Conservation (phyloP, 176 grass and related monocot species). For the Ensete ventricosum region DNA sequence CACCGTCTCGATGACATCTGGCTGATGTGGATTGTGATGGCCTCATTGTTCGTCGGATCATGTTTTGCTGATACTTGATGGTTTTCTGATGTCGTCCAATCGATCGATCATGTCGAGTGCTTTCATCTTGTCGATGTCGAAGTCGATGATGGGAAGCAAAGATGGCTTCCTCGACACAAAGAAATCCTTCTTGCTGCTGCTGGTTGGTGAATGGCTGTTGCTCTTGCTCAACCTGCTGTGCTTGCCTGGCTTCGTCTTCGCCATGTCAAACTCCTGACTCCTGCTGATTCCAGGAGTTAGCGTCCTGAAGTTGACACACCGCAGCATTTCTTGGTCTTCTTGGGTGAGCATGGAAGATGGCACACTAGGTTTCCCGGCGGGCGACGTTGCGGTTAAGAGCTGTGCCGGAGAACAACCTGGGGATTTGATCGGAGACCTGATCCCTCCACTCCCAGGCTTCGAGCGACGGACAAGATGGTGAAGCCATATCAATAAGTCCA, state of each 20-base stretch:
- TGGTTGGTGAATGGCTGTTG: constrained; percentile 67
- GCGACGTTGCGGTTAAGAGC: constrained; percentile 23
- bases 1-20: too few species aligned
- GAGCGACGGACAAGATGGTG: constrained; percentile 81
- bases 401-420: constrained; percentile 57
- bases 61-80: constrained; percentile 15
- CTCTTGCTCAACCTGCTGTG: constrained; percentile 82
- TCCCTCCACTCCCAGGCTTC: constrained; percentile 39
- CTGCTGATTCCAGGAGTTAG: constrained; percentile 76
- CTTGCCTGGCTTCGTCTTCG: constrained; percentile 34
- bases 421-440: constrained; percentile 82
- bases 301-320: constrained; percentile 60
- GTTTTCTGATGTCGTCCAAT: constrained; percentile 46
- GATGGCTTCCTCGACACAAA: constrained; percentile 43
- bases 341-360: constrained; percentile 48
- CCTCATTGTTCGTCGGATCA: background rate
- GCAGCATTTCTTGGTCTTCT: constrained; percentile 88
- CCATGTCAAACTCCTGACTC: constrained; percentile 81
- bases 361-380: constrained; percentile 23
- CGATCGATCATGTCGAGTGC: constrained; percentile 82
- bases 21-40: too few species aligned
- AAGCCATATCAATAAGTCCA: constrained; percentile 82
- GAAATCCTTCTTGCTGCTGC: constrained; percentile 40
- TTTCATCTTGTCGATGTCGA: constrained; percentile 69
- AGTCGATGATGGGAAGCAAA: constrained; percentile 69